Evolutionary conservation across 2,329 filamentous ascomycete species (phyloP).

Genomic region (Colletotrichum musae): DNA sequence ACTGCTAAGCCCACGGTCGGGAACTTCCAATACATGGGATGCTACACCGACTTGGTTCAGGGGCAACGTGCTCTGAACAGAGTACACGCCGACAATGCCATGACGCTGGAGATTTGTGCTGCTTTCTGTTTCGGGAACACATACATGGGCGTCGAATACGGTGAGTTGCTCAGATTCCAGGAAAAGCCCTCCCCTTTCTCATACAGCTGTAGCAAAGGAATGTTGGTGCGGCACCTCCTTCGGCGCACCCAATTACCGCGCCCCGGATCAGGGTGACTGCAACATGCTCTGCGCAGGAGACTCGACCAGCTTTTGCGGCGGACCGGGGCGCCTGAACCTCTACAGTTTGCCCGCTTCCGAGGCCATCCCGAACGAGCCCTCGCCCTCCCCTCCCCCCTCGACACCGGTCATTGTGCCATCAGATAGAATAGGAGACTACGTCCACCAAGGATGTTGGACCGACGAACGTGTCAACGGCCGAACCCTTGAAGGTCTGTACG

Average conservation of each 20-base stretch:
- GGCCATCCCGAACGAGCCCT: slow-evolving; percentile 3
- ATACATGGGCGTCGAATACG: slow-evolving; percentile 53
- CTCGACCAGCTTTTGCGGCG: slow-evolving; percentile 58
- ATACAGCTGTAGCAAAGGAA: slow-evolving; percentile 26
- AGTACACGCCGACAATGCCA: slow-evolving; percentile 47
- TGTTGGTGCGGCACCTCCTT: slow-evolving; percentile 54
- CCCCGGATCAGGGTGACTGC: slow-evolving; percentile 54
- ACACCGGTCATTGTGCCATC: slow-evolving; percentile 38
- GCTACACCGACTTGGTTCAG: slow-evolving; percentile 52
- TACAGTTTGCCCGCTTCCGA: slow-evolving; percentile 51
- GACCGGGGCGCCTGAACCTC: slow-evolving; percentile 55
- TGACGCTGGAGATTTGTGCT: slow-evolving; percentile 54
- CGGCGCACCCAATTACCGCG: slow-evolving; percentile 49
- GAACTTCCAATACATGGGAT: slow-evolving; percentile 51
- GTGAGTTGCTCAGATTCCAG: slow-evolving; percentile 44
- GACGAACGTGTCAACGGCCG: slow-evolving; percentile 48
- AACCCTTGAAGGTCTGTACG: slow-evolving; percentile 45
- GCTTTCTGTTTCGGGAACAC: slow-evolving; percentile 47
- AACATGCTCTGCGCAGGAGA: slow-evolving; percentile 58
- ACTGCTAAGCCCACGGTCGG: slow-evolving; percentile 42
- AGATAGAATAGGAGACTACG: slow-evolving; percentile 10
- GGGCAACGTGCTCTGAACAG: slow-evolving; percentile 48
- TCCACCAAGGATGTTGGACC: slow-evolving; percentile 26
- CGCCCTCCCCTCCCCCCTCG: slow-evolving; percentile 10
- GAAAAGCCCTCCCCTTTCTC: background rate